phyloP scores from a whole-genome alignment of 1,284 basidiomycete genomes.

The Rhodotorula mucilaginosa region DNA sequence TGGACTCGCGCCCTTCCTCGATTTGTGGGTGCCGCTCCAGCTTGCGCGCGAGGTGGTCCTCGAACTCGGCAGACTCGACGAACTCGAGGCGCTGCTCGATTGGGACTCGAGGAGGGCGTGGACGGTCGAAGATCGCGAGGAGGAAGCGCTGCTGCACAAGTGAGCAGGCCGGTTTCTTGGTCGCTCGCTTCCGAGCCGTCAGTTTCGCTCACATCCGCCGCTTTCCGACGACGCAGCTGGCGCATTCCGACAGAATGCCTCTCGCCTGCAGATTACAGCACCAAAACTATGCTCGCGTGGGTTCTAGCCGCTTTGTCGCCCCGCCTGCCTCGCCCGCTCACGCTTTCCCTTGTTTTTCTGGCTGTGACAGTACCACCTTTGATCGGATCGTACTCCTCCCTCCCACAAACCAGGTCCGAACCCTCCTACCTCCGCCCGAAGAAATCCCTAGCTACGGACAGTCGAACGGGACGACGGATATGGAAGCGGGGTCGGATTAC shows the following conservation, averaged over 20 bases:
- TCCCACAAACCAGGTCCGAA: constrained; percentile 25
- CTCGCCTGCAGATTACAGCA: constrained; percentile 25
- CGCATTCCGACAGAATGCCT: constrained; percentile 21
- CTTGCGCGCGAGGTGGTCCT: constrained; percentile 9
- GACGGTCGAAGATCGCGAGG: constrained; percentile 37
- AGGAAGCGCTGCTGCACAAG: constrained; percentile 37
- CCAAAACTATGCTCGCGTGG: constrained; percentile 33
- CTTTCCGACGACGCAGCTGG: constrained; percentile 18
- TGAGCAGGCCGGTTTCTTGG: constrained; percentile 1
- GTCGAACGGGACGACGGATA: not conserved
- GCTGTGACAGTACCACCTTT: constrained; percentile 22
- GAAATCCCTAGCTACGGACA: not conserved
- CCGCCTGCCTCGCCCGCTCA: not conserved
- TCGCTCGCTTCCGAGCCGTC: too few relatives aligned
- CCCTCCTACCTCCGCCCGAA: constrained; percentile 9
- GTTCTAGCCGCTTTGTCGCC: not conserved
- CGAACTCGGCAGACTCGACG: constrained; percentile 14
- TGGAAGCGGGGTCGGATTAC: not conserved
- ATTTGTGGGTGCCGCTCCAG: constrained; percentile 34
- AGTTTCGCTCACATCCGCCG: not conserved
- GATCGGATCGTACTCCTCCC: constrained; percentile 31
- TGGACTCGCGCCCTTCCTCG: constrained; percentile 33
- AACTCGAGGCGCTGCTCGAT: constrained; percentile 30
- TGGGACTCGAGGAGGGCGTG: constrained; percentile 34
- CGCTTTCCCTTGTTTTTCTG: too few relatives aligned